A percentile compares a stretch with the other conserved stretches of the same genome.
Conservation (phyloP, 2,329 filamentous ascomycete species). For the Zalaria obscura region DNA sequence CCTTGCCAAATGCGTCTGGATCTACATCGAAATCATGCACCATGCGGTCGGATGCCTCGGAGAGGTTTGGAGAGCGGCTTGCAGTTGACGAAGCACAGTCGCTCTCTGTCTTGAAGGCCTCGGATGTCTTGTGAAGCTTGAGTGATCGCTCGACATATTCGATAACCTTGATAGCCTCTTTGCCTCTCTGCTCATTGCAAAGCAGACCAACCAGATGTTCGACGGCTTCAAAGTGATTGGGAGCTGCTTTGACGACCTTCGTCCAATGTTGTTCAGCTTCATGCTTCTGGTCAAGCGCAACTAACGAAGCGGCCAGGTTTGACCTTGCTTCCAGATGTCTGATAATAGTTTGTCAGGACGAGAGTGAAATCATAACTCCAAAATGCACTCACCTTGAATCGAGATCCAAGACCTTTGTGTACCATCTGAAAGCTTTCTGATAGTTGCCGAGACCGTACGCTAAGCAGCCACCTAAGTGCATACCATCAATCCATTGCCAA, state of each 20-base stretch:
- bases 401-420: conserved; percentile 48
- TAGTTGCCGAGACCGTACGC: conserved; percentile 83
- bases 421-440: conserved; percentile 61
- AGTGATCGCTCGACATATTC: conserved; percentile 68
- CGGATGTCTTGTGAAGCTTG: conserved; percentile 31
- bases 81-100: conserved; percentile 42
- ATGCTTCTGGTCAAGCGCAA: conserved; percentile 65
- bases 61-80: conserved; percentile 38
- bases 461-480: conserved; percentile 80
- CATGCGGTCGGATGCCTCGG: conserved; percentile 41
- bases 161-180: conserved; percentile 78
- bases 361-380: no score
- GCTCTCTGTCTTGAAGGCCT: conserved; percentile 36
- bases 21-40: conserved; percentile 42
- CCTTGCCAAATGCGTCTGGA: conserved; percentile 10
- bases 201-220: conserved; percentile 85
- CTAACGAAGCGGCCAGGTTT: conserved; percentile 78
- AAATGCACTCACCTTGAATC: conserved; percentile 36
- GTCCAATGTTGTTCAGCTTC: conserved; percentile 83
- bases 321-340: conserved; percentile 88
- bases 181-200: conserved; percentile 65
- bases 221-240: conserved; percentile 84
- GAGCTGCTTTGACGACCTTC: conserved; percentile 66
- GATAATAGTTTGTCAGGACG: conserved; percentile 7
- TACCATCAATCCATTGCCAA: conserved; percentile 87